Conservation (phyloP, 2,329 filamentous ascomycete species). For the Curvularia sp. region DNA sequence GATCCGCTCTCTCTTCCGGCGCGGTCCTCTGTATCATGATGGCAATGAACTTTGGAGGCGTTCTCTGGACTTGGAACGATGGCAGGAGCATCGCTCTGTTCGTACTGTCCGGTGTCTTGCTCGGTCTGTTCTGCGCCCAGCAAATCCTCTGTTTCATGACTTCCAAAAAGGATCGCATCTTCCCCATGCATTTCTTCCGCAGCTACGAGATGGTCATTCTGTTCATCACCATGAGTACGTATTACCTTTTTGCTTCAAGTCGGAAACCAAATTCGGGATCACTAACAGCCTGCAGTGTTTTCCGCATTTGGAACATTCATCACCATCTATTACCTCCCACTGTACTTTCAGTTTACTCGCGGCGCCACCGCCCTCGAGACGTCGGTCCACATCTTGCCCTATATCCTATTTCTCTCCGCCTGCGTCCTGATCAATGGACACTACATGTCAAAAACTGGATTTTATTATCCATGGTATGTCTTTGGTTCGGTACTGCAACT, state of each 20-base stretch:
- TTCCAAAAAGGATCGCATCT: conserved; percentile 52
- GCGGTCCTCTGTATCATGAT: not conserved
- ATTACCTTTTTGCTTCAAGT: not conserved
- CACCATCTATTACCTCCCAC: conserved; percentile 32
- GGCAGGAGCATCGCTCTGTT: conserved; percentile 56
- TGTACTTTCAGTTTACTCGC: conserved; percentile 34
- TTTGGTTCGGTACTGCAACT: not conserved
- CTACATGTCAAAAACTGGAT: not conserved
- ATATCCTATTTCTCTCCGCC: conserved; percentile 23
- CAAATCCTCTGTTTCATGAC: conserved; percentile 57
- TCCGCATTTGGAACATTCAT: conserved; percentile 3
- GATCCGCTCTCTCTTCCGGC: not conserved
- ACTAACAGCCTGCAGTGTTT: not conserved
- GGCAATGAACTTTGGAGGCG: conserved; percentile 60
- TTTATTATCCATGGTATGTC: conserved; percentile 5
- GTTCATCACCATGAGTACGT: not conserved
- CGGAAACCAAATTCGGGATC: not conserved
- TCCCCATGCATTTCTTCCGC: conserved; percentile 57
- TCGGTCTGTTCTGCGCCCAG: conserved; percentile 54
- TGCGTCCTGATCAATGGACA: not conserved
- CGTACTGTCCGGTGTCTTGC: conserved; percentile 53
- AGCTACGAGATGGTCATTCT: conserved; percentile 1
- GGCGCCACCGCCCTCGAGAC: conserved; percentile 26
- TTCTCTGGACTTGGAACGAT: conserved; percentile 56
- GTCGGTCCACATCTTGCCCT: conserved; percentile 31